A percentile compares a stretch with the other conserved stretches of the same genome.
phyloP scores from a whole-genome alignment of 345 rosid species.

The Gossypium turneri region DNA sequence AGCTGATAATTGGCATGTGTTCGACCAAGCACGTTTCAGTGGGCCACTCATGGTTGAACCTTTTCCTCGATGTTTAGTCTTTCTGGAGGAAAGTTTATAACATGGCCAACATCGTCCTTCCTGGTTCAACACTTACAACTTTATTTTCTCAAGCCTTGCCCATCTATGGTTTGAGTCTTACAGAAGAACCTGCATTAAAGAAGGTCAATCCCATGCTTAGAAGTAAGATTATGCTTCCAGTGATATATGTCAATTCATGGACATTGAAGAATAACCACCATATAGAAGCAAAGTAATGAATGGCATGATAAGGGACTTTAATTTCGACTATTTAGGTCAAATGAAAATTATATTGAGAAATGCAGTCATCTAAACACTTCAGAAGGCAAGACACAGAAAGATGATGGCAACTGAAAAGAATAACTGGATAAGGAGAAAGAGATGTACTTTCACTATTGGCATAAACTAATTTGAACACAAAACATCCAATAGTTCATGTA shows the following conservation, averaged over 20 bases:
- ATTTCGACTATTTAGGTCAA: not conserved
- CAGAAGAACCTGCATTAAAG: slow-evolving; percentile 9
- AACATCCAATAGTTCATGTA: not conserved
- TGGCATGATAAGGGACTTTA: not conserved
- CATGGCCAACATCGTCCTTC: not conserved
- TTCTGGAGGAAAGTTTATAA: not conserved
- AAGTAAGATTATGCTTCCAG: not conserved
- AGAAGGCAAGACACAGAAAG: not conserved
- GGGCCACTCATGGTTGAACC: slow-evolving; percentile 3
- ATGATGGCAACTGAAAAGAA: not conserved
- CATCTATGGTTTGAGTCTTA: not conserved
- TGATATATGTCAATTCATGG: not conserved
- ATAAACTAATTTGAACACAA: not conserved
- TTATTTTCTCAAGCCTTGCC: not conserved
- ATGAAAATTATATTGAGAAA: slow-evolving; percentile 1
- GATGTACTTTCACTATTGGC: not conserved
- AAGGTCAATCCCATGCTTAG: not conserved
- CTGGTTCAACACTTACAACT: not conserved
- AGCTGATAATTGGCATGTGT: not conserved
- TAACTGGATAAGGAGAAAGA: not conserved
- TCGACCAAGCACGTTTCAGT: not conserved
- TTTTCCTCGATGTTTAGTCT: not conserved
- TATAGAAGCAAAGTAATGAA: not conserved
- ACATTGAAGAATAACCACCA: not conserved
- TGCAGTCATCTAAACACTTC: not conserved